phyloP scores from a whole-genome alignment of 495 filamentous ascomycete genomes.

The Trichoderma reesei region DNA sequence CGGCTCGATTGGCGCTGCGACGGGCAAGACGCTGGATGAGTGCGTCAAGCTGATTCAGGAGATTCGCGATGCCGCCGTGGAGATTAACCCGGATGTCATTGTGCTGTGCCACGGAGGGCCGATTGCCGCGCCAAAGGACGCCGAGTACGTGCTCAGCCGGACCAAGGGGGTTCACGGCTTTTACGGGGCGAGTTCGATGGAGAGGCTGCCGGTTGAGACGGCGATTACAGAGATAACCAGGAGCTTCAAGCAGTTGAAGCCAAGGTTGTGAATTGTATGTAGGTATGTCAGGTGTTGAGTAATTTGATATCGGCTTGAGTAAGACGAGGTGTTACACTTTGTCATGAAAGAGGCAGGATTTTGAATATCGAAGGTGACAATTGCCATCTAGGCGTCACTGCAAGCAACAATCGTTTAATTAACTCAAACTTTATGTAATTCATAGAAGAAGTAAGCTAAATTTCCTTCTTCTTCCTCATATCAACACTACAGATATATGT shows the following conservation, averaged over 20 bases:
- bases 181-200: conserved; percentile 63
- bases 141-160: conserved; percentile 48
- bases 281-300: background rate
- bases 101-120: conserved; percentile 64
- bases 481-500: too few species aligned
- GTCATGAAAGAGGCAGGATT: too few species aligned
- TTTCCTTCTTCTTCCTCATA: too few species aligned
- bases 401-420: too few species aligned
- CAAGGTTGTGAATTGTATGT: background rate
- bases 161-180: conserved; percentile 58
- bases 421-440: too few species aligned
- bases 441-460: too few species aligned
- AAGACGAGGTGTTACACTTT: too few species aligned
- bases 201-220: conserved; percentile 57
- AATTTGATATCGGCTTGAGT: background rate
- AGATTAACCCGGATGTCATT: conserved; percentile 47
- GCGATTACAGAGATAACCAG: conserved; percentile 53
- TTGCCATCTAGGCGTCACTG: too few species aligned
- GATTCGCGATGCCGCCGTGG: conserved; percentile 49
- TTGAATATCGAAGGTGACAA: too few species aligned
- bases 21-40: conserved; percentile 50
- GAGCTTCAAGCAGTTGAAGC: conserved; percentile 44
- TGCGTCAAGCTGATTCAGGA: conserved; percentile 49
- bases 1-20: conserved; percentile 52
- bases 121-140: conserved; percentile 52